Evolutionary conservation across 208 protist species (phyloP).

Genomic region (Crithidia bombi): DNA sequence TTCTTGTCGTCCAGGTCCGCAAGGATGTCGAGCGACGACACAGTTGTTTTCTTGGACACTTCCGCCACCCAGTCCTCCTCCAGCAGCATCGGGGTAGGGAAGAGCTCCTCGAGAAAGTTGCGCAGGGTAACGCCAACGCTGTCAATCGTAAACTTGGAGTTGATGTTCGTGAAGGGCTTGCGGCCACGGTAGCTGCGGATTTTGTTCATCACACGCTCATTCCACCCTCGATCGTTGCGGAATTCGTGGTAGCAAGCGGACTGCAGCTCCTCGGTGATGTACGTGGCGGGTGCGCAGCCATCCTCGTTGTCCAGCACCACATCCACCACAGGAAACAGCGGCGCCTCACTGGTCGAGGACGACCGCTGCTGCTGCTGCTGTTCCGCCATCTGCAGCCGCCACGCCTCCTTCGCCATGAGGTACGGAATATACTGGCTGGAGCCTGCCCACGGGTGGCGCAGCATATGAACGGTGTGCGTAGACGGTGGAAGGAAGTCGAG

Average conservation of each 20-base stretch:
- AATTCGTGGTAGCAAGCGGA: constrained; percentile 20
- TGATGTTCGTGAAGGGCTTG: constrained; percentile 27
- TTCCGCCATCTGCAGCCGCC: constrained; percentile 16
- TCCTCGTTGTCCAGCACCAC: constrained; percentile 31
- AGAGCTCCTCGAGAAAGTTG: constrained; percentile 24
- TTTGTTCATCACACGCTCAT: not conserved
- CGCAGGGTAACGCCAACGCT: constrained; percentile 2
- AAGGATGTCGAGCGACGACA: not conserved
- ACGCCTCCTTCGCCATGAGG: constrained; percentile 31
- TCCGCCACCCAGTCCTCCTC: not conserved
- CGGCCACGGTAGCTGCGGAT: constrained; percentile 10
- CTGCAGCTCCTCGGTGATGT: constrained; percentile 13
- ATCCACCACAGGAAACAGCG: constrained; percentile 25
- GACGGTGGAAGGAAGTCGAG: constrained; percentile 21
- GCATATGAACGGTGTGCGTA: constrained; percentile 27
- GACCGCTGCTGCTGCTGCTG: not conserved
- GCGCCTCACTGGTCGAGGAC: not conserved
- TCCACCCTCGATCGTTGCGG: not conserved
- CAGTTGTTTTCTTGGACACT: not conserved
- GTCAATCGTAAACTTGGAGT: constrained; percentile 15
- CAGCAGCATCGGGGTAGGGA: constrained; percentile 21
- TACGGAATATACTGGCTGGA: constrained; percentile 30
- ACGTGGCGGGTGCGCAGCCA: constrained; percentile 26
- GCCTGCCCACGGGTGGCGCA: constrained; percentile 26
- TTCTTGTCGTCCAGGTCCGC: not conserved